A percentile compares a stretch with the other conserved stretches of the same genome.
phyloP scores from a whole-genome alignment of 257 asterid species.

The Knoxia roxburghii region DNA sequence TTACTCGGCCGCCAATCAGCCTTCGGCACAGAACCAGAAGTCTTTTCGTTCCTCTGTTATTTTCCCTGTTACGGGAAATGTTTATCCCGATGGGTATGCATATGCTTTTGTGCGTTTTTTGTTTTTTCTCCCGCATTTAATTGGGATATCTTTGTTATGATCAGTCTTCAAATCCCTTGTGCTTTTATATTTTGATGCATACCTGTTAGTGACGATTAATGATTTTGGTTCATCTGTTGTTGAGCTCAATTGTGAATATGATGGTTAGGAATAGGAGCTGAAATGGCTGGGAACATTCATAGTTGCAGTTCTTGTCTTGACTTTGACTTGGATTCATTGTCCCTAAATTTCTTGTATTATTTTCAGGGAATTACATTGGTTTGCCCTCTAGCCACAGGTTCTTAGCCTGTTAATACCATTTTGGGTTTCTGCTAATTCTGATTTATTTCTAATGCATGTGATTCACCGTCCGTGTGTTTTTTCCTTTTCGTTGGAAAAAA shows the following conservation, averaged over 20 bases:
- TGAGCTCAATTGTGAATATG: background rate
- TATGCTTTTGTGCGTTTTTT: background rate
- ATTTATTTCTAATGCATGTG: background rate
- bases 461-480: no score
- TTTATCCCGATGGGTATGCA: slow-evolving; percentile 75
- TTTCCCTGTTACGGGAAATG: slow-evolving; percentile 74
- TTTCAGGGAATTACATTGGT: background rate
- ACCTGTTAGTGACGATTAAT: background rate
- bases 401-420: no score
- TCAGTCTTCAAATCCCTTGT: background rate
- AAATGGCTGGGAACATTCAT: background rate
- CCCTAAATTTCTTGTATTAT: no score
- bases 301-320: background rate
- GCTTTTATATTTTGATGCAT: background rate
- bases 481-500: no score
- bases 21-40: slow-evolving; percentile 10
- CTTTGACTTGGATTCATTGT: background rate
- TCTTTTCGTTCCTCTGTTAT: slow-evolving; percentile 52
- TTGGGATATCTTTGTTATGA: background rate
- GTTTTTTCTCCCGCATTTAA: background rate
- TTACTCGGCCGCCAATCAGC: slow-evolving; percentile 11
- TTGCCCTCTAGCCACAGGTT: background rate
- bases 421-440: background rate
- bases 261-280: background rate
- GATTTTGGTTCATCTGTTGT: background rate